phyloP scores from a whole-genome alignment of 106 monocot genomes.

The Iris macrosiphon region DNA sequence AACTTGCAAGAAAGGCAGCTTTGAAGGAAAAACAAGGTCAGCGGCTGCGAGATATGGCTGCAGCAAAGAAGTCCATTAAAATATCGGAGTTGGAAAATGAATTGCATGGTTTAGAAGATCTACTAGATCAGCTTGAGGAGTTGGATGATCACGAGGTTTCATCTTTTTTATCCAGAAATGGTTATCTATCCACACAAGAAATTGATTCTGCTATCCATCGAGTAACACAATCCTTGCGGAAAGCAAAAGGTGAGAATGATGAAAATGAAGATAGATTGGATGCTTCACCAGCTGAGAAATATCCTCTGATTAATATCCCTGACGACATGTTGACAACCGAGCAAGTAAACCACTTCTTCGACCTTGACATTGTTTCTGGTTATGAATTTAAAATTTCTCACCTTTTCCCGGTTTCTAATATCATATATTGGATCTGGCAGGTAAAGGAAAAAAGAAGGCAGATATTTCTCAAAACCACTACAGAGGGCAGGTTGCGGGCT shows the following conservation, averaged over 20 bases:
- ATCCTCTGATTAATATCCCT: constrained; percentile 58
- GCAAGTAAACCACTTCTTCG: constrained; percentile 40
- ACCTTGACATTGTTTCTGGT: not conserved
- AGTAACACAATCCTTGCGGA: constrained; percentile 70
- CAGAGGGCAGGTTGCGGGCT: constrained; percentile 78
- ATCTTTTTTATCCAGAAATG: constrained; percentile 38
- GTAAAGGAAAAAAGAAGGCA: constrained; percentile 86
- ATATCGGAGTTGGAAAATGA: constrained; percentile 78
- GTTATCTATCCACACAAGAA: constrained; percentile 64
- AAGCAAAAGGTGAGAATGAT: constrained; percentile 66
- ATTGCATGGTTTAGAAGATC: constrained; percentile 48
- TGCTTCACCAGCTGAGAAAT: constrained; percentile 59
- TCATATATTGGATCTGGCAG: constrained; percentile 22
- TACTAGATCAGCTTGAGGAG: constrained; percentile 64
- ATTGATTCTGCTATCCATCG: constrained; percentile 54
- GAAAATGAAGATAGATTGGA: constrained; percentile 72
- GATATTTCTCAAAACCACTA: constrained; percentile 75
- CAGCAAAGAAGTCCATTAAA: constrained; percentile 48
- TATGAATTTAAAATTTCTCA: not conserved
- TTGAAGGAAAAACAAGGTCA: constrained; percentile 83
- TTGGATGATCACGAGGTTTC: constrained; percentile 52
- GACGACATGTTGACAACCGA: constrained; percentile 76
- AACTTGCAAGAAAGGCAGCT: constrained; percentile 90
- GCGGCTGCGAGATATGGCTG: constrained; percentile 92
- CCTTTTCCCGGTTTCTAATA: too few species aligned